These are phyloP conservation scores for Comarum palustre DNA, from an alignment of 306 rosid species.

Conservation along the genomic window DNA sequence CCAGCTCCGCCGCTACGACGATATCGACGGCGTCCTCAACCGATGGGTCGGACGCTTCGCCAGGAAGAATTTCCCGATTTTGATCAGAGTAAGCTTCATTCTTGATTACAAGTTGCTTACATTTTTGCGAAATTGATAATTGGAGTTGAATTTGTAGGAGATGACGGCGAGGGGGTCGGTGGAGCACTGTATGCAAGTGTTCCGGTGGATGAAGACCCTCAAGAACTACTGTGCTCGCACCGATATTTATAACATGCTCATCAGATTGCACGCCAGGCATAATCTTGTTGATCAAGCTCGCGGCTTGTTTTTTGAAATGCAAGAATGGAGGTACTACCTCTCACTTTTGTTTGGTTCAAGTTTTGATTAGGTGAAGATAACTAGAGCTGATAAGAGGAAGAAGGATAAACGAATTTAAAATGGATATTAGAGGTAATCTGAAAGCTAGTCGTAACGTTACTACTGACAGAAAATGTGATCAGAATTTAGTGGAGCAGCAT, in stretches of 20 bases:
- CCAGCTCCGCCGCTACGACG: slow-evolving; percentile 43
- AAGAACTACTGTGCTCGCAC: slow-evolving; percentile 75
- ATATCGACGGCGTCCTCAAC: slow-evolving; percentile 68
- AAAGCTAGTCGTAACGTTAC: background rate
- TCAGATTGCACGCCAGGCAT: slow-evolving; percentile 80
- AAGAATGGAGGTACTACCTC: slow-evolving; percentile 64
- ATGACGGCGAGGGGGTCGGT: slow-evolving; percentile 68
- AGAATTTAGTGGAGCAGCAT: background rate
- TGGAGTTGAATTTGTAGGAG: slow-evolving; percentile 38
- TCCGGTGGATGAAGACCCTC: slow-evolving; percentile 82
- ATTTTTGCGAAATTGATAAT: background rate
- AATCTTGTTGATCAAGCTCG: slow-evolving; percentile 78
- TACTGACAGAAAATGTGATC: background rate
- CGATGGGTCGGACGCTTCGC: slow-evolving; percentile 87
- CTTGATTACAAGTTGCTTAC: background rate
- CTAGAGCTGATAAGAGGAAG: too few relatives aligned
- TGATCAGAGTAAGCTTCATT: slow-evolving; percentile 47
- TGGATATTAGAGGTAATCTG: background rate
- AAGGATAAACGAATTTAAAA: background rate
- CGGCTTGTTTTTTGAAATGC: slow-evolving; percentile 96
- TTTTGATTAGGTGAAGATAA: background rate
- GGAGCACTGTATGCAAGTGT: slow-evolving; percentile 64
- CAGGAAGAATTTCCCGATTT: slow-evolving; percentile 74
- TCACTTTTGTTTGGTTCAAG: background rate
- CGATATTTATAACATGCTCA: slow-evolving; percentile 87